Evolutionary conservation across 2,329 filamentous ascomycete genomes (phyloP), one percentile per base, ranked within the genome.

Genomic region (Sclerotinia sclerotiorum): DNA sequence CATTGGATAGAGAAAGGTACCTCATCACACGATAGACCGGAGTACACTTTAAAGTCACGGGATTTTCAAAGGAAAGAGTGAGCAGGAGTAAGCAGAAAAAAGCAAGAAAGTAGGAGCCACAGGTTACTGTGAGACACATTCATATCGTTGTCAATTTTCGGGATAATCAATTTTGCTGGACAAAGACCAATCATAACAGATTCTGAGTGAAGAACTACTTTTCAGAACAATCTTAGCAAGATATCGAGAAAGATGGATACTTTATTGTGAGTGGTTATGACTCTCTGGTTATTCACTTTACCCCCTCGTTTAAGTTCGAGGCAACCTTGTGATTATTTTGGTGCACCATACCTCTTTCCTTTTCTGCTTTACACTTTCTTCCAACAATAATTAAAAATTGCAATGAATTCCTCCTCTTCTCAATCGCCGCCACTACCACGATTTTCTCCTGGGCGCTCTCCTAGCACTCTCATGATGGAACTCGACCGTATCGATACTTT

Each of bases 231-330:
- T 10, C 13, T 46, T 48, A 27, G 13, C 55, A 49, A 35, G 11
- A 35, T 52, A 21, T 48, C 32, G 21, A 44, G 42, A 42, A 39
- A 48, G 21, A 68, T 68, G 65, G 65, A 68, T 68, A 68, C 65
- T 63, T 48, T 68, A 63, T 62, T 68, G 65, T 68, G 21, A 68
- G 65, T 68, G 17, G 19, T 48, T 19, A 29, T 63, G 4, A 2
- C 15, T 55, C 39, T n/a, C 29, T 39, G 48, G 10, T 29, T 42
- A 8, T 52, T 55, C 49, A 55, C 48, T 54, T 55, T 55, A 54
- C 49, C 51, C 48, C 62, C n/a, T 65, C 24, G 32, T 54, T 55
- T 56, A 54, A 65, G 46, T 8, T 48, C 2, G 1, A 49, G 39
- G 49, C n/a, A 54, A 21, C 15, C 32, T 63, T 24, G 46, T 39